Percentiles rank a stretch among this genome's conserved stretches.
Evolutionary conservation across 2,329 filamentous ascomycete species (phyloP).

Genomic region (Plectosphaerella cucumerina): DNA sequence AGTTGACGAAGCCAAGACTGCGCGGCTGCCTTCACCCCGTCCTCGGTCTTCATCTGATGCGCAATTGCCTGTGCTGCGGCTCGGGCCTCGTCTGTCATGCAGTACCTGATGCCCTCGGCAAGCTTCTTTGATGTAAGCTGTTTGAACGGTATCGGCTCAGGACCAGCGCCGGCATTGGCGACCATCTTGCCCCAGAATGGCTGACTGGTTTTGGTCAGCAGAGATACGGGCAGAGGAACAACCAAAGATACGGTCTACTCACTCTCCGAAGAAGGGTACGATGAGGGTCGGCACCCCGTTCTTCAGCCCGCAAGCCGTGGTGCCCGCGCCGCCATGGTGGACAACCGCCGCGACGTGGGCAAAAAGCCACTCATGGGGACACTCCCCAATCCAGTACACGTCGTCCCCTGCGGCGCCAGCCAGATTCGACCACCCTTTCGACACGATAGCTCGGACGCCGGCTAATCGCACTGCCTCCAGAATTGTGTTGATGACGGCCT

Average conservation of each 20-base stretch:
- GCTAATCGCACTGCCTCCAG: conserved; percentile 40
- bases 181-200: conserved; percentile 39
- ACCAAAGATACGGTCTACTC: neutral
- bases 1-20: conserved; percentile 3
- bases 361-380: conserved; percentile 7
- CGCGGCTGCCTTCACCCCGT: neutral
- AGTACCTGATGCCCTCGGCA: conserved; percentile 27
- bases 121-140: conserved; percentile 26
- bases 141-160: conserved; percentile 30
- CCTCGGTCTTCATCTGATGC: conserved; percentile 1
- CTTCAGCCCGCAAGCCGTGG: conserved; percentile 5
- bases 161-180: conserved; percentile 31
- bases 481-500: conserved; percentile 36
- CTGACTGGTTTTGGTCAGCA: conserved; percentile 20
- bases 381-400: conserved; percentile 7
- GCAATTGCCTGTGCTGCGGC: conserved; percentile 2
- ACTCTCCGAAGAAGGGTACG: conserved; percentile 8
- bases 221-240: conserved; percentile 7
- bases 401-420: neutral
- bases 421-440: conserved; percentile 16
- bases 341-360: conserved; percentile 4
- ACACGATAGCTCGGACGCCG: conserved; percentile 47
- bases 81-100: conserved; percentile 18
- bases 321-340: conserved; percentile 6
- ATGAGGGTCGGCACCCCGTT: conserved; percentile 4